Base-by-base conservation (phyloP, 192 early-diverging fungal species). In the Backusella parvicylindrica region DNA sequence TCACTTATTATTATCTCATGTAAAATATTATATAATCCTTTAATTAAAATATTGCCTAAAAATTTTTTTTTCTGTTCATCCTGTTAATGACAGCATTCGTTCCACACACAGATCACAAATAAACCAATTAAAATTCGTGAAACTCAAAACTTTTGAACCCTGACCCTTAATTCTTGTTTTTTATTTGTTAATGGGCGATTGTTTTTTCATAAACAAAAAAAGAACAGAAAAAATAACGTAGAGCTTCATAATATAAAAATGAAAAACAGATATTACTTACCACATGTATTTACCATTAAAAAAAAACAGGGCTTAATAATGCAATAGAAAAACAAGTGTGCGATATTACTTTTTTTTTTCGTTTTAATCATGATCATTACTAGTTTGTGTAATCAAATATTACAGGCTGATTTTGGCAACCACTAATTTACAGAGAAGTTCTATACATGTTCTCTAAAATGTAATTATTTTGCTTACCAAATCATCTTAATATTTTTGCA, bases 21-120 rank as follows among this genome's bases (percentile, higher is more conserved):
- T 60, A 60, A 60, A 60, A 60, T 60, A 60, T 60, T 60, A 60
- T 60, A 60, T 60, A 26, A 28, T 60, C 53, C 11, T 60, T 56
- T 60, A 60, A 60, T 60, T 60, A 60, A 60, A 60, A 60, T 60
- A 60, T 60, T 28, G 2, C 53, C 53, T 26, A 60, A 56, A 50
- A 26, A 3, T 56, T 56, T 12, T 43, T 43, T 16, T 41, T 41
- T 41, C 40, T 47, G 43, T 28, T 5, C 50, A 23, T 56, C 50
- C 23, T 56, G 6, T 26, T 21, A 23, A 56, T 56, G 50, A 56
- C 9, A 26, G 11, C 50, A 56, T 12, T 23, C 5, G n/a, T 50
- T 60, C 53, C 21, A 7, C 23, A 7, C 23, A 60, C 3, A 13
- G 53, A 60, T 60, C 53, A 60, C 26, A 60, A 60, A 26, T 60